phyloP scores from a whole-genome alignment of 2,329 filamentous ascomycete species.

The Aspergillus novofumigatus region DNA sequence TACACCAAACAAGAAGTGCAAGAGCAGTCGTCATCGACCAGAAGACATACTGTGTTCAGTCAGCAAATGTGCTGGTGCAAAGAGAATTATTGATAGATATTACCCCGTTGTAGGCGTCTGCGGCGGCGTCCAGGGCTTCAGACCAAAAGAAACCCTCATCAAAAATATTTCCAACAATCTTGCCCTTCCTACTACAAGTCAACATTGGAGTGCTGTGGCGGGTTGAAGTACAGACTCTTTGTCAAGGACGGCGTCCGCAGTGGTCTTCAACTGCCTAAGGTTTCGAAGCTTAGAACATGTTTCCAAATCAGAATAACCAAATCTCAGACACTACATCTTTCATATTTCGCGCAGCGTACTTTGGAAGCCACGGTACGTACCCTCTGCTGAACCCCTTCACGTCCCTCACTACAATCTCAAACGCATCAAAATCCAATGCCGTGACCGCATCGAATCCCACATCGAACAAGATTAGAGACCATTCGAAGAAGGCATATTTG shows the following conservation, averaged over 20 bases:
- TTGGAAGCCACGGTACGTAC: conserved; percentile 97
- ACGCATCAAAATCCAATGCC: conserved; percentile 80
- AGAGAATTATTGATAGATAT: conserved; percentile 24
- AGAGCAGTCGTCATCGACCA: conserved; percentile 93
- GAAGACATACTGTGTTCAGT: conserved; percentile 69
- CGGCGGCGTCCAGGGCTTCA: conserved; percentile 72
- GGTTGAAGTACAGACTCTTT: conserved; percentile 66
- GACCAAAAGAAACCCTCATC: conserved; percentile 67
- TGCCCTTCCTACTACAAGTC: conserved; percentile 62
- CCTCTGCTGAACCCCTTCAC: conserved; percentile 88
- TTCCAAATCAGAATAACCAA: conserved; percentile 36
- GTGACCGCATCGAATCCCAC: conserved; percentile 96
- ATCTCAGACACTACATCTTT: conserved; percentile 49
- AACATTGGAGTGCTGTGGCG: conserved; percentile 23
- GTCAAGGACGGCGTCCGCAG: conserved; percentile 53
- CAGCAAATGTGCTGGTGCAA: conserved; percentile 14
- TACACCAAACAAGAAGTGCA: conserved; percentile 88
- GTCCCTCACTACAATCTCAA: conserved; percentile 86
- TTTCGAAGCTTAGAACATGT: conserved; percentile 31
- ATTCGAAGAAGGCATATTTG: conserved; percentile 96
- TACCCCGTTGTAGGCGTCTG: conserved; percentile 89
- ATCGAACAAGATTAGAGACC: conserved; percentile 90
- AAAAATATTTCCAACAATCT: conserved; percentile 66
- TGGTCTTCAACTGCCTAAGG: conserved; percentile 48
- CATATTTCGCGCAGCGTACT: conserved; percentile 53